Percentiles rank a stretch among this genome's conserved stretches.
phyloP scores from a whole-genome alignment of 2,329 filamentous ascomycete species.

The Colletotrichum filicis region DNA sequence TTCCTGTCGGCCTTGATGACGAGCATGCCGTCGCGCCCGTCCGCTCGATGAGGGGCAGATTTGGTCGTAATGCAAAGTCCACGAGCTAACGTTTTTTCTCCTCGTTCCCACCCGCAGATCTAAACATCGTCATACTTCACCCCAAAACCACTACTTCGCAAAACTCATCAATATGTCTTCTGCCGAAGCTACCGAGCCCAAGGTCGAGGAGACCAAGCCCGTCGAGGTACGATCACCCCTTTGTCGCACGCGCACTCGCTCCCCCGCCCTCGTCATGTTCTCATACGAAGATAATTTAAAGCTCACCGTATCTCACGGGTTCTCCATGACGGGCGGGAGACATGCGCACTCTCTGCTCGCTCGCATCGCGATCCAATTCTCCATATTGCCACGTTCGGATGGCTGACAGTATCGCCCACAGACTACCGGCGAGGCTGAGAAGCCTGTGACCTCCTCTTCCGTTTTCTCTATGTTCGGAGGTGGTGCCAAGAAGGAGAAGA shows the following conservation, averaged over 20 bases:
- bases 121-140: constrained; percentile 12
- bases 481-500: constrained; percentile 96
- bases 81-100: constrained; percentile 25
- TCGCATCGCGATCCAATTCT: background rate
- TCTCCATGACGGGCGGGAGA: background rate
- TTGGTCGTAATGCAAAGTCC: constrained; percentile 20
- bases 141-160: background rate
- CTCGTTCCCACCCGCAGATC: constrained; percentile 13
- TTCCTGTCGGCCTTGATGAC: constrained; percentile 6
- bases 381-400: background rate
- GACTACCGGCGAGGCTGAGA: constrained; percentile 41
- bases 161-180: constrained; percentile 56
- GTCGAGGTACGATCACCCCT: constrained; percentile 35
- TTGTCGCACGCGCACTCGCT: constrained; percentile 13
- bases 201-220: constrained; percentile 61
- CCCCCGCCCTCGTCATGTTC: background rate
- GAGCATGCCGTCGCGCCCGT: background rate
- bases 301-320: background rate
- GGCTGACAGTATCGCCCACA: constrained; percentile 6
- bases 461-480: constrained; percentile 99
- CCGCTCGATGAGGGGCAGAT: constrained; percentile 30
- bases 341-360: background rate
- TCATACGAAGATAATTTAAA: background rate
- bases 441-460: constrained; percentile 66
- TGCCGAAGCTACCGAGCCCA: constrained; percentile 63